These are phyloP conservation scores for Hypoxylon crocopeplum DNA, from an alignment of 495 filamentous ascomycete species.

Conservation along the genomic window DNA sequence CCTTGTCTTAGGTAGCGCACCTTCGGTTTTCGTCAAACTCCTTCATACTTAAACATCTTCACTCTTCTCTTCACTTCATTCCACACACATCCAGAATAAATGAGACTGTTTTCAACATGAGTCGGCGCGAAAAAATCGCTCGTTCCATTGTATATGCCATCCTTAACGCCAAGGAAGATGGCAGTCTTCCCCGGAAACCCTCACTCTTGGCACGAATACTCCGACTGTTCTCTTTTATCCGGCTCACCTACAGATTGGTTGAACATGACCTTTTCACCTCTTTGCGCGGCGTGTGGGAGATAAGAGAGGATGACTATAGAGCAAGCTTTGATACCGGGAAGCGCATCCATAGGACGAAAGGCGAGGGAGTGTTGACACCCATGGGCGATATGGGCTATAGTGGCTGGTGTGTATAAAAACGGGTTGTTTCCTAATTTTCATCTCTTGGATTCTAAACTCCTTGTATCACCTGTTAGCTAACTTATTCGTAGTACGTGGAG, in stretches of 20 bases:
- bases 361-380: conserved; percentile 41
- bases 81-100: background rate
- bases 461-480: too few relatives aligned
- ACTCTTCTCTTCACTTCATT: background rate
- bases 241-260: conserved; percentile 45
- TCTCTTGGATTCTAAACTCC: too few relatives aligned
- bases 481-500: too few relatives aligned
- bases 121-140: conserved; percentile 39
- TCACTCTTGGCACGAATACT: conserved; percentile 41
- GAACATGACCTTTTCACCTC: conserved; percentile 47
- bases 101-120: conserved; percentile 25
- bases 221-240: conserved; percentile 47
- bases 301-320: conserved; percentile 61
- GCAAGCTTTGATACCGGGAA: conserved; percentile 55
- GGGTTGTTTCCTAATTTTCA: too few relatives aligned
- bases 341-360: conserved; percentile 19
- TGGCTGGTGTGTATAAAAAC: too few relatives aligned
- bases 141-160: conserved; percentile 44
- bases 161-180: conserved; percentile 25
- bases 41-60: background rate
- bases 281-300: conserved; percentile 53
- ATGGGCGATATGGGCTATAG: conserved; percentile 67
- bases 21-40: too few relatives aligned
- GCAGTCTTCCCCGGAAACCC: conserved; percentile 20
- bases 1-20: too few relatives aligned